Percentiles rank a stretch among this genome's conserved stretches.
Conservation (phyloP, 352 stramenopile species). For the Phytopythium chamaehyphon region DNA sequence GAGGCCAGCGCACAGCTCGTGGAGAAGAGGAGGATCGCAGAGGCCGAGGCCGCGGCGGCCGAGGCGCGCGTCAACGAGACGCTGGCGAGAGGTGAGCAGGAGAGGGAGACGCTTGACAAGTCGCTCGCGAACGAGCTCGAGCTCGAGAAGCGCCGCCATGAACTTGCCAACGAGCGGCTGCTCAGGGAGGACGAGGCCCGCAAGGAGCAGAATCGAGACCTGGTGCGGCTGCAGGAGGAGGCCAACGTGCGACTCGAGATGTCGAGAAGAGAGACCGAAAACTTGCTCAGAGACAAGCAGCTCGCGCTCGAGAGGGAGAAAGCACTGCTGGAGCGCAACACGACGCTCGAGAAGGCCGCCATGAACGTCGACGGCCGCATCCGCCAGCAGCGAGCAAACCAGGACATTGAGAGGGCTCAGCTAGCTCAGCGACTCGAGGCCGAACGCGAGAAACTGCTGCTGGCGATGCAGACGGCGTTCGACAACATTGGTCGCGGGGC, state of each 20-base stretch:
- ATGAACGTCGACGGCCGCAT: conserved; percentile 68
- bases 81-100: conserved; percentile 36
- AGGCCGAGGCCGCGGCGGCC: conserved; percentile 25
- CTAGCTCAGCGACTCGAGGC: conserved; percentile 55
- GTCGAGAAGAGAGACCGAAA: conserved; percentile 51
- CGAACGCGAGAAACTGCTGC: conserved; percentile 60
- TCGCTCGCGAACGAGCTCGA: conserved; percentile 45
- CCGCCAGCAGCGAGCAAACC: conserved; percentile 60
- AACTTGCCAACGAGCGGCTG: conserved; percentile 44
- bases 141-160: conserved; percentile 43
- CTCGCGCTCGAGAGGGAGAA: conserved; percentile 40
- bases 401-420: conserved; percentile 71
- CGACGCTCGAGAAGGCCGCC: conserved; percentile 49
- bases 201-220: conserved; percentile 46
- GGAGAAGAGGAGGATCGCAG: conserved; percentile 53
- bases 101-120: conserved; percentile 41
- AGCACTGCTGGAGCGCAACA: conserved; percentile 53
- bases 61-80: conserved; percentile 45
- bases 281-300: conserved; percentile 56
- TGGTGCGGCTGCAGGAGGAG: conserved; percentile 58
- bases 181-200: conserved; percentile 37
- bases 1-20: conserved; percentile 62
- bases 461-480: conserved; percentile 60
- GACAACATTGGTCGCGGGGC: conserved; percentile 62
- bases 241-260: conserved; percentile 54